These are phyloP conservation scores for Wallacemonas sp. DNA, from an alignment of 208 protist species.

Conservation along the genomic window DNA sequence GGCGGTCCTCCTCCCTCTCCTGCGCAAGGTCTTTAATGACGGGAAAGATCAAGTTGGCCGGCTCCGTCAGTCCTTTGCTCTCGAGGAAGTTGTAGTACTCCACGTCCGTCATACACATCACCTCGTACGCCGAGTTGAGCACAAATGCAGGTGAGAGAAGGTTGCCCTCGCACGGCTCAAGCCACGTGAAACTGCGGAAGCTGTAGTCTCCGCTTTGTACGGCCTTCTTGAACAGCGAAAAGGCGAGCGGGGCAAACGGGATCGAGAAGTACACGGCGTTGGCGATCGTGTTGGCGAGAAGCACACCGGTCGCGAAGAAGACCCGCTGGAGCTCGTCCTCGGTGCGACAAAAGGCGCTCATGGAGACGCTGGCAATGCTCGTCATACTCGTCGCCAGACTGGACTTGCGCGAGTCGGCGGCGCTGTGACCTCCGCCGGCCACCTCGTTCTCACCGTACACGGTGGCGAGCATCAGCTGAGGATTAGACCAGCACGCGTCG, in stretches of 20 bases:
- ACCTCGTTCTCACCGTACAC: background rate
- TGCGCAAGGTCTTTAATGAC: constrained; percentile 20
- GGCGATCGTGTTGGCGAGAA: constrained; percentile 53
- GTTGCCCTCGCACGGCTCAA: constrained; percentile 52
- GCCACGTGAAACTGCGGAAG: constrained; percentile 40
- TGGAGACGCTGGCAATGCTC: background rate
- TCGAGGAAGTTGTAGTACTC: constrained; percentile 42
- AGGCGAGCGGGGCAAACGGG: constrained; percentile 49
- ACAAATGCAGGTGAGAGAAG: constrained; percentile 39
- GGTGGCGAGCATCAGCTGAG: constrained; percentile 31
- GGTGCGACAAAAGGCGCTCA: constrained; percentile 27
- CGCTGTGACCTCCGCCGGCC: background rate
- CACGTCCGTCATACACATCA: constrained; percentile 43
- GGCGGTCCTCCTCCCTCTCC: constrained; percentile 14
- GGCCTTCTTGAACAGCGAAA: constrained; percentile 46
- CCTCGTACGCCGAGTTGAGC: constrained; percentile 38
- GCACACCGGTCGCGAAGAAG: constrained; percentile 46
- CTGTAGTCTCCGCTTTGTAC: constrained; percentile 36
- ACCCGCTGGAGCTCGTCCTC: constrained; percentile 34
- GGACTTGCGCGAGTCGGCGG: background rate
- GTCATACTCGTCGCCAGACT: background rate
- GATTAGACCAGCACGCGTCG: constrained; percentile 49
- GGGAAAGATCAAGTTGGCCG: constrained; percentile 30
- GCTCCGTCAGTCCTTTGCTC: constrained; percentile 17
- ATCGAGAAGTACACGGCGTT: constrained; percentile 54